These are phyloP conservation scores for Passiflora organensis DNA, from an alignment of 345 rosid genomes.

Conservation along the genomic window DNA sequence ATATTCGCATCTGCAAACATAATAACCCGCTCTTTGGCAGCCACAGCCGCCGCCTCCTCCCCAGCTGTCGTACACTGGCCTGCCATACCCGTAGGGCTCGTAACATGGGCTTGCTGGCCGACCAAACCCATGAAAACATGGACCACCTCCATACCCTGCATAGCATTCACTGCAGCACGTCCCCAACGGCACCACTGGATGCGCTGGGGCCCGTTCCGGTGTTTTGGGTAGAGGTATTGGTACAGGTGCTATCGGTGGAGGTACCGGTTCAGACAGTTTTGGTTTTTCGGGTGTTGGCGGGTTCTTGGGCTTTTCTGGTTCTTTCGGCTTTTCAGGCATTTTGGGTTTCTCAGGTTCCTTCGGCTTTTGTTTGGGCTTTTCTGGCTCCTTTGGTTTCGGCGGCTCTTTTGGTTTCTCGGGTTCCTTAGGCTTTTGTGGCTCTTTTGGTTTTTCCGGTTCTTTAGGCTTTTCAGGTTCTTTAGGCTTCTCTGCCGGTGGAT, in stretches of 20 bases:
- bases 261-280: not conserved
- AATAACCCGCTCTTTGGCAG: slow-evolving; percentile 12
- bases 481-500: too few species aligned
- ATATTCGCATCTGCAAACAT: slow-evolving; percentile 33
- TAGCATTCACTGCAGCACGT: slow-evolving; percentile 24
- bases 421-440: slow-evolving; percentile 15
- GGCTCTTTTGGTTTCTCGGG: slow-evolving; percentile 17
- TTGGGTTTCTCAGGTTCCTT: too few species aligned
- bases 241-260: too few species aligned
- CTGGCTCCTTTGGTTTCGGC: not conserved
- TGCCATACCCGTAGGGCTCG: slow-evolving; percentile 33
- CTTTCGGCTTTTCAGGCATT: too few species aligned
- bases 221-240: too few species aligned
- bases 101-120: slow-evolving; percentile 3
- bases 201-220: not conserved
- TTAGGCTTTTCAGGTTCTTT: slow-evolving; percentile 12
- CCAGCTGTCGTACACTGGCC: slow-evolving; percentile 59
- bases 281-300: not conserved
- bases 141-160: slow-evolving; percentile 21
- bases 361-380: slow-evolving; percentile 11
- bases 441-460: slow-evolving; percentile 3
- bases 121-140: slow-evolving; percentile 8
- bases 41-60: slow-evolving; percentile 37
- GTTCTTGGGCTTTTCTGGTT: not conserved
- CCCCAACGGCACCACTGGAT: too few species aligned